Conservation (phyloP, 2,329 filamentous ascomycete species). For the Lachnellula hyalina region DNA sequence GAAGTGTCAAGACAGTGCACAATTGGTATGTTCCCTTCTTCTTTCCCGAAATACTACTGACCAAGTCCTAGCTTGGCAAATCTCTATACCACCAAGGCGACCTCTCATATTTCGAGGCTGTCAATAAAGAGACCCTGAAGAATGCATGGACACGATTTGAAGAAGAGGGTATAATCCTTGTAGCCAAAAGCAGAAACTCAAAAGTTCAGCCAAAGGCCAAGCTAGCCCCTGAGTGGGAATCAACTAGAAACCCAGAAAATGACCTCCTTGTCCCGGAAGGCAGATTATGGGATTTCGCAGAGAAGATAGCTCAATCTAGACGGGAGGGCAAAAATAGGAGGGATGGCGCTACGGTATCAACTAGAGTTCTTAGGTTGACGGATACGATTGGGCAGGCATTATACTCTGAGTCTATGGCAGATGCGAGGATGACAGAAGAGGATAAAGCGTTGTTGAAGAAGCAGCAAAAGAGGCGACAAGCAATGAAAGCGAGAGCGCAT, state of each 20-base stretch:
- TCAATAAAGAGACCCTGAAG: constrained; percentile 96
- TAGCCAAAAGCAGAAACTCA: constrained; percentile 61
- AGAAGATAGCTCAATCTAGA: constrained; percentile 75
- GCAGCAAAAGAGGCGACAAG: constrained; percentile 42
- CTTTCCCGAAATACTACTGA: constrained; percentile 20
- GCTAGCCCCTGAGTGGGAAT: constrained; percentile 70
- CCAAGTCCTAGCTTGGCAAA: constrained; percentile 66
- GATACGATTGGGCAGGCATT: constrained; percentile 67
- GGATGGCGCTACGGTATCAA: constrained; percentile 86
- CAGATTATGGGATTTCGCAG: constrained; percentile 85
- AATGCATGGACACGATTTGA: constrained; percentile 86
- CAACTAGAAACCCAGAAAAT: constrained; percentile 56
- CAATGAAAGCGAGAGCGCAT: constrained; percentile 45
- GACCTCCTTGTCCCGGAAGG: constrained; percentile 64
- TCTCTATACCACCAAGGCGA: constrained; percentile 97
- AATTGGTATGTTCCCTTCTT: constrained; percentile 55
- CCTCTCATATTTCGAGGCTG: constrained; percentile 93
- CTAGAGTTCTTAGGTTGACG: constrained; percentile 70
- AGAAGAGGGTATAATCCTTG: constrained; percentile 81
- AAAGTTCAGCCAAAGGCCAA: constrained; percentile 59
- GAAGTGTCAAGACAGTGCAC: constrained; percentile 75
- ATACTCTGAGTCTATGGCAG: constrained; percentile 51
- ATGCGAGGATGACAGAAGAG: constrained; percentile 40
- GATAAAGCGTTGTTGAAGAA: constrained; percentile 45
- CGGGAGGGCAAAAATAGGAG: constrained; percentile 92